Evolutionary conservation across 441 rosid genomes (phyloP).

Genomic region (Syzygium syzygioides): DNA sequence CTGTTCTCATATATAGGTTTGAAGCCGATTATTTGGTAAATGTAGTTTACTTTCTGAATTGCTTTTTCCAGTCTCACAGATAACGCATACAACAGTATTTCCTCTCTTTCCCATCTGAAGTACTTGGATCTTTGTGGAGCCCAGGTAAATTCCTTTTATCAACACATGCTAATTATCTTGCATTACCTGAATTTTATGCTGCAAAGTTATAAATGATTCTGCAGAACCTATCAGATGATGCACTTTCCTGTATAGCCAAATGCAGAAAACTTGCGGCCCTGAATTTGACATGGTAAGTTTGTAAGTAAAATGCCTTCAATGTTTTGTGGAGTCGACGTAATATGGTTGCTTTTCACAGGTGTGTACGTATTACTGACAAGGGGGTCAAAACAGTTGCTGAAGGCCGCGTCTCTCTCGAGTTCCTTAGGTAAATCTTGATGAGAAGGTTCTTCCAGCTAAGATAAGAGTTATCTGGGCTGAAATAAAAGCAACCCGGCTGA

Average conservation of each 20-base stretch:
- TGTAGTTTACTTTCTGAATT: constrained; percentile 4
- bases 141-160: constrained; percentile 48
- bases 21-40: background rate
- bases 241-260: constrained; percentile 64
- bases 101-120: constrained; percentile 46
- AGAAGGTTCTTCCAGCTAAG: background rate
- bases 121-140: constrained; percentile 92
- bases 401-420: constrained; percentile 71
- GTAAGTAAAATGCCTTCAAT: background rate
- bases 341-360: constrained; percentile 39
- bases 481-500: background rate
- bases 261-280: constrained; percentile 65
- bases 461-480: background rate
- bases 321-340: background rate
- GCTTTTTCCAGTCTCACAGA: constrained; percentile 61
- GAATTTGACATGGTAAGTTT: constrained; percentile 80
- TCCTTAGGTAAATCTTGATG: constrained; percentile 46
- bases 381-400: constrained; percentile 69
- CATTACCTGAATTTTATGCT: constrained; percentile 1
- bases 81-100: constrained; percentile 65
- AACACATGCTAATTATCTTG: background rate
- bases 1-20: background rate
- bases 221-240: constrained; percentile 85
- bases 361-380: constrained; percentile 65
- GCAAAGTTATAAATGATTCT: constrained; percentile 11